Percentiles rank a stretch among this genome's conserved stretches.
Evolutionary conservation across 2,329 filamentous ascomycete species (phyloP).

Genomic region (Monilinia polystroma): DNA sequence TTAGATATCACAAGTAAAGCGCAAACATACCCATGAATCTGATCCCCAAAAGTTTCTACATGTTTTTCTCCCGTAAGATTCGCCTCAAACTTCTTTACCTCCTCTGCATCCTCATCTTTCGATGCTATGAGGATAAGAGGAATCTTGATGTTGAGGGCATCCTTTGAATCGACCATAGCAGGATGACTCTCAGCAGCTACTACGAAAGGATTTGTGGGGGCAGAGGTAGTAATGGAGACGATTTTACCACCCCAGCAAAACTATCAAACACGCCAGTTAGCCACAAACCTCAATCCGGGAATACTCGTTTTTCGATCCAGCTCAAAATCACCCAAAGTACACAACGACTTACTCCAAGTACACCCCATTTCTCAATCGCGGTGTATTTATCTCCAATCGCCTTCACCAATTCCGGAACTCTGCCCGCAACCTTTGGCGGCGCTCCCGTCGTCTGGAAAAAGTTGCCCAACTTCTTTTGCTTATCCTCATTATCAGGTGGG

Average conservation of each 20-base stretch:
- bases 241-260: slow-evolving; percentile 42
- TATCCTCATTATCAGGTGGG: slow-evolving; percentile 61
- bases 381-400: slow-evolving; percentile 53
- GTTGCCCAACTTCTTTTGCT: slow-evolving; percentile 55
- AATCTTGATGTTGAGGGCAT: slow-evolving; percentile 59
- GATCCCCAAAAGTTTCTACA: slow-evolving; percentile 51
- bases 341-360: slow-evolving; percentile 31
- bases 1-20: not conserved
- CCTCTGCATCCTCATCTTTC: slow-evolving; percentile 56
- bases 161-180: slow-evolving; percentile 62
- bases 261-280: slow-evolving; percentile 20
- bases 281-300: not conserved
- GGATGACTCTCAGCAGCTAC: slow-evolving; percentile 55
- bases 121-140: slow-evolving; percentile 65
- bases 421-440: slow-evolving; percentile 44
- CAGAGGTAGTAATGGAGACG: slow-evolving; percentile 31
- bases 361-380: slow-evolving; percentile 49
- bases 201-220: slow-evolving; percentile 48
- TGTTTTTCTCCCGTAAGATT: slow-evolving; percentile 46
- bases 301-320: not conserved
- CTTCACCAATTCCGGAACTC: slow-evolving; percentile 51
- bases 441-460: slow-evolving; percentile 51
- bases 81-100: slow-evolving; percentile 46
- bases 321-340: not conserved
- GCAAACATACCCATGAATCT: slow-evolving; percentile 49